Evolutionary conservation across 768 basidiomycete species (phyloP).

Genomic region (Termitomyces eurrhizus): DNA sequence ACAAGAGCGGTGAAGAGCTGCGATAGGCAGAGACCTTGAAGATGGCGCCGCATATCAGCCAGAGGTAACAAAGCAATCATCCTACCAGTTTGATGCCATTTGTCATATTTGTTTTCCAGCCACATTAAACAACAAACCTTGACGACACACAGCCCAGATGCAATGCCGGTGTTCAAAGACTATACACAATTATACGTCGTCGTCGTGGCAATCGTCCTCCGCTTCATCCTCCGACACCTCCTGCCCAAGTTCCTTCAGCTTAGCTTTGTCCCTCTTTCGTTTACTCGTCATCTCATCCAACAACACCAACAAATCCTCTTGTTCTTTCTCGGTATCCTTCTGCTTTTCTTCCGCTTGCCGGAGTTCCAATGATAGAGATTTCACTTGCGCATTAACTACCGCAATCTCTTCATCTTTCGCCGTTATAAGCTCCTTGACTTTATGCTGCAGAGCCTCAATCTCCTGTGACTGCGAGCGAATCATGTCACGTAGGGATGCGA

Average conservation of each 20-base stretch:
- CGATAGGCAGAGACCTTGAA: too few species aligned
- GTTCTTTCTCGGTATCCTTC: constrained; percentile 90
- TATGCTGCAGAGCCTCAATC: constrained; percentile 62
- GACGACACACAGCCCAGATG: neutral
- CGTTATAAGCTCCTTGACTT: constrained; percentile 43
- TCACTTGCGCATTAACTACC: constrained; percentile 43
- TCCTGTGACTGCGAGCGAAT: constrained; percentile 81
- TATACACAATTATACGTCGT: constrained; percentile 26
- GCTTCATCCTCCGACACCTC: constrained; percentile 94
- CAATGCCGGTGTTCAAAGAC: neutral
- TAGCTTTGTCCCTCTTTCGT: constrained; percentile 76
- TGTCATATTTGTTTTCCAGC: neutral
- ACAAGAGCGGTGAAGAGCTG: neutral
- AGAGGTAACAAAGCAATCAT: neutral
- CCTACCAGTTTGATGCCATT: neutral
- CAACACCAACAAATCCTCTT: constrained; percentile 91
- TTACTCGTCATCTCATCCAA: constrained; percentile 90
- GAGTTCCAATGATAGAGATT: constrained; percentile 44
- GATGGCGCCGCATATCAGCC: neutral
- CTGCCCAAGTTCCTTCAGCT: constrained; percentile 67
- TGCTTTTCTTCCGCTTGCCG: constrained; percentile 56
- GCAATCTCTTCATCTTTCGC: constrained; percentile 35
- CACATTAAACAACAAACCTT: constrained; percentile 1
- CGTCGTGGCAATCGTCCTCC: constrained; percentile 55
- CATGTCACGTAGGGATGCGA: constrained; percentile 79